Conservation (phyloP, 2,329 filamentous ascomycete genomes). For the Alternaria triticimaculans region DNA sequence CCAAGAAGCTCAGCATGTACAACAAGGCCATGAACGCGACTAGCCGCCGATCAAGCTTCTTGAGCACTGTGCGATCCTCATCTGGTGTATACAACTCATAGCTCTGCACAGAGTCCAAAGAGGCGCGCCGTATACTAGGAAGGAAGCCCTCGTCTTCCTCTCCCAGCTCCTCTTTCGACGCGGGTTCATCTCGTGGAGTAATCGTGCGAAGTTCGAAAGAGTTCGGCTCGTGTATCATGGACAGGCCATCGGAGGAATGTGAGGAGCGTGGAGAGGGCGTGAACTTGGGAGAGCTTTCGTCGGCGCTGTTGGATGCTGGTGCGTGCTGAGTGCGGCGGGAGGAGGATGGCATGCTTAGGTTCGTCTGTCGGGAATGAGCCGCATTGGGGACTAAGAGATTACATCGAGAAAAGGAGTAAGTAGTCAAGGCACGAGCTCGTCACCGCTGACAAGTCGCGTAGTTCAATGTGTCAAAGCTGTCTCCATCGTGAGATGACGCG, state of each 20-base stretch:
- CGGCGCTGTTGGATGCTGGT: constrained; percentile 28
- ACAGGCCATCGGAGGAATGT: constrained; percentile 13
- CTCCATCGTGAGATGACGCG: constrained; percentile 12
- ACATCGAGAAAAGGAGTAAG: not conserved
- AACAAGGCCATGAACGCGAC: constrained; percentile 82
- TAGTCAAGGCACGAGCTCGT: constrained; percentile 3
- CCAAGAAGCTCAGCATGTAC: constrained; percentile 85
- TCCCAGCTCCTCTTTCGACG: constrained; percentile 14
- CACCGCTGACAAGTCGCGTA: not conserved
- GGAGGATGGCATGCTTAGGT: constrained; percentile 20
- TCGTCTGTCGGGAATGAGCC: not conserved
- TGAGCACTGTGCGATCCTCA: constrained; percentile 74
- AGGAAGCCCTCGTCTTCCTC: constrained; percentile 37
- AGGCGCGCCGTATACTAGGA: constrained; percentile 25
- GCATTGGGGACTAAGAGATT: not conserved
- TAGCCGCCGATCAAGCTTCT: constrained; percentile 77
- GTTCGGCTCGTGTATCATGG: constrained; percentile 19
- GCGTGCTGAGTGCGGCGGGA: constrained; percentile 20
- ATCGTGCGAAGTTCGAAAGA: constrained; percentile 36
- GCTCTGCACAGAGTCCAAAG: constrained; percentile 46
- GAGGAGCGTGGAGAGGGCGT: constrained; percentile 35
- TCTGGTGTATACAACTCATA: constrained; percentile 66
- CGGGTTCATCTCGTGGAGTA: constrained; percentile 15
- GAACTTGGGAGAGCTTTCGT: constrained; percentile 25
- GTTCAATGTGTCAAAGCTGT: not conserved